Evolutionary conservation across 2,329 filamentous ascomycete species (phyloP), one percentile per base, ranked within the genome.

Genomic region (Hypoxylon sp.): DNA sequence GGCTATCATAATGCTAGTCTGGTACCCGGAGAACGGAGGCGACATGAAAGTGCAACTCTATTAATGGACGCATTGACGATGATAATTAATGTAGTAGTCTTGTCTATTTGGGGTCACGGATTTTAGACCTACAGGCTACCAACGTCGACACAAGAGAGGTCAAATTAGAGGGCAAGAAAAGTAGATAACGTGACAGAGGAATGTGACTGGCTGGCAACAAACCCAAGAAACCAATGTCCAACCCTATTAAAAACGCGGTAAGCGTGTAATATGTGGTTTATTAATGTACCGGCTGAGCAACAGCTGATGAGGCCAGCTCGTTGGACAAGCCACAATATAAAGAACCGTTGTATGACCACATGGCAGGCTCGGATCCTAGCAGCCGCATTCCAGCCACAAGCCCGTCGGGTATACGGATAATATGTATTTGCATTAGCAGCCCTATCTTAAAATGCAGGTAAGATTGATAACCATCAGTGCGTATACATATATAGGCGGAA

Each of bases 331-430:
- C 69, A 71, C 69, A 71, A 71, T 71, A 71, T 70, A 71, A 63
- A 33, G 52, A 58, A 70, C 69, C 69, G 69, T 71, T 71, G 69
- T 70, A 70, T 67, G 63, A 70, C 69, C 69, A 71, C 69, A 71
- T 71, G 69, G 69, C 69, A 67, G 35, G 33, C 56, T 44, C 53
- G 59, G 60, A 63, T 53, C 53, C 42, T 58, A 65, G 61, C 66
- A 70, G 67, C 69, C 67, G 69, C 69, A 71, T 70, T 68, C 56
- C 17, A 70, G 69, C 69, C 69, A 71, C 67, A 66, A 52, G 48
- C 26, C 54, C 62, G 37, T 54, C 55, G 42, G 58, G 60, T 67
- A 70, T 57, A 52, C 60, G 56, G 62, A 64, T 37, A 50, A 50
- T 48, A 60, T 50, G 65, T 68, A 65, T 63, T 57, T 55, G 50